Percentiles rank a stretch among this genome's conserved stretches.
These are phyloP conservation scores for Trametes elegans DNA, from an alignment of 768 basidiomycete genomes.

Conservation along the genomic window DNA sequence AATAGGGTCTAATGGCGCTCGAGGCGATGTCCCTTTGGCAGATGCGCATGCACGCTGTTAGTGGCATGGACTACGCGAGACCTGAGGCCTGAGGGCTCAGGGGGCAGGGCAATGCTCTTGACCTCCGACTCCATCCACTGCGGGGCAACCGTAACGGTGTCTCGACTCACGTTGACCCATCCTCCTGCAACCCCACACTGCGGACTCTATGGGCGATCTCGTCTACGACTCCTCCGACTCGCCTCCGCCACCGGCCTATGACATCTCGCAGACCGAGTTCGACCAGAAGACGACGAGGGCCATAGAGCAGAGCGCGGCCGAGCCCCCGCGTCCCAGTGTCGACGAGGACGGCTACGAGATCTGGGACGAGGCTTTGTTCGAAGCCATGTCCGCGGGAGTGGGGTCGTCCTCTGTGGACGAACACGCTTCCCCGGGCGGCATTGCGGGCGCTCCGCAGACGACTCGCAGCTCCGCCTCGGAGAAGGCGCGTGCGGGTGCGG, in stretches of 20 bases:
- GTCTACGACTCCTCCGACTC: conserved; percentile 18
- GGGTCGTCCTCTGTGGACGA: neutral
- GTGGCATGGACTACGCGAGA: no score
- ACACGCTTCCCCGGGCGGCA: neutral
- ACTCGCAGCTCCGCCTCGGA: neutral
- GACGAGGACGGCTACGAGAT: conserved; percentile 42
- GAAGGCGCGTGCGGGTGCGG: neutral
- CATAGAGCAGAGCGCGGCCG: conserved; percentile 38
- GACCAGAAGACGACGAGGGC: conserved; percentile 52
- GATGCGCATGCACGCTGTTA: neutral
- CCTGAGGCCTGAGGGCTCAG: neutral
- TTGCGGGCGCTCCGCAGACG: neutral
- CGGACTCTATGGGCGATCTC: conserved; percentile 9
- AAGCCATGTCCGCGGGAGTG: conserved; percentile 30
- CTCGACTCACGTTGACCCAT: neutral
- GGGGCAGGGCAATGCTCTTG: neutral
- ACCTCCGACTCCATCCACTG: neutral
- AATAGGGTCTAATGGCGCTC: conserved; percentile 8
- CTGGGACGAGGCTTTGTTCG: conserved; percentile 45
- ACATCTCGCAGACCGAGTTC: conserved; percentile 38
- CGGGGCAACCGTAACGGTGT: neutral
- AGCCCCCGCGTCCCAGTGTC: conserved; percentile 24
- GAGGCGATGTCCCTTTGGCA: conserved; percentile 10
- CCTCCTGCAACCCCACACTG: neutral
- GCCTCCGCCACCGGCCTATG: conserved; percentile 42